Evolutionary conservation across 345 rosid species (phyloP), one percentile per base, ranked within the genome.

Genomic region (Pistacia vera): DNA sequence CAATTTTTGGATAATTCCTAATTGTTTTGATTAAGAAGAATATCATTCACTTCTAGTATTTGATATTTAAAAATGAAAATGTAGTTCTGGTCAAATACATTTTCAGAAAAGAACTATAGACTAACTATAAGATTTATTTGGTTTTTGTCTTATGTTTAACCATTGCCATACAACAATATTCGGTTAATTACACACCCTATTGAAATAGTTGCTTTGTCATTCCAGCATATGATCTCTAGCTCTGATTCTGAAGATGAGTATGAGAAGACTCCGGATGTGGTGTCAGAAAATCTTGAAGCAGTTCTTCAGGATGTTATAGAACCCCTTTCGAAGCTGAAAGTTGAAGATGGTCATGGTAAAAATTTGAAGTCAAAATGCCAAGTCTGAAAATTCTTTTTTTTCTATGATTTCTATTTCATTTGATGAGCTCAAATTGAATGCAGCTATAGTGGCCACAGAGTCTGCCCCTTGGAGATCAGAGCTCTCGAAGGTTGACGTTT

Each of bases 181-280:
- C 18, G 68, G 52, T 35, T 14, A 54, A 49, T 17, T 8, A 5
- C 70, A 25, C 44, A 64, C 25, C 69, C 61, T 63, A 36, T 20
- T 80, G 61, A 77, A 77, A 59, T 3, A 12, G 75, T 71, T 69
- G 48, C 72, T 73, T 77, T 57, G 64, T 35, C 70, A 8, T 82
- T 85, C 41, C 86, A 90, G 95, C 83, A 76, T 68, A 62, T 81
- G 55, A 2, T 74, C 46, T 86, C 89, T 70, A 88, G 89, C 86
- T 88, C 84, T 28, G 92, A 85, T 56, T 92, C 96, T 33, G 93
- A 88, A 68, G 82, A 69, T 44, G 87, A 95, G 77, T 95, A 82
- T 36, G 80, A 80, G 8, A 72, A 54, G 68, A 49, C 76, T 70
- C 78, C 66, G 4, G 51, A 60, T 62, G 20, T 41, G 28, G 49